phyloP scores from a whole-genome alignment of 2,329 filamentous ascomycete genomes.

The Pyrenochaeta sp. region DNA sequence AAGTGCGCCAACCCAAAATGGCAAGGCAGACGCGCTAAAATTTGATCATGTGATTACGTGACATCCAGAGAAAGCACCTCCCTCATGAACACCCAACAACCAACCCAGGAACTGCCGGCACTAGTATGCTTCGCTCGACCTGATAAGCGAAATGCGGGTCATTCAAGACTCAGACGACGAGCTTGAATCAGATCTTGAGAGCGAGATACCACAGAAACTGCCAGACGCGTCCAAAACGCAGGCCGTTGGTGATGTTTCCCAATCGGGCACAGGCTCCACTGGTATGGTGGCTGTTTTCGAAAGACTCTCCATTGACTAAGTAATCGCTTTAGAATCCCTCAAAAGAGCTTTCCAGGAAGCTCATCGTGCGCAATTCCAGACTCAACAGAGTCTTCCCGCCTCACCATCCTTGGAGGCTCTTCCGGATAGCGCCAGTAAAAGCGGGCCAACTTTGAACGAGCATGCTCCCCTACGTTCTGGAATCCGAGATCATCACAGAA shows the following conservation, averaged over 20 bases:
- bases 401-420: slow-evolving; percentile 25
- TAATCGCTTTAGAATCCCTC: slow-evolving; percentile 25
- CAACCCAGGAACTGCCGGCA: slow-evolving; percentile 1
- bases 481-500: too few species aligned
- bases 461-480: too few species aligned
- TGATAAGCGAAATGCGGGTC: slow-evolving; percentile 31
- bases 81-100: background rate
- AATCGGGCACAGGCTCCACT: slow-evolving; percentile 35
- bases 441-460: too few species aligned
- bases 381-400: slow-evolving; percentile 17
- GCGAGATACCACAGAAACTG: slow-evolving; percentile 12
- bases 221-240: slow-evolving; percentile 24
- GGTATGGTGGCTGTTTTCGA: too few species aligned
- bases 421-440: slow-evolving; percentile 30
- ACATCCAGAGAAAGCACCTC: slow-evolving; percentile 11
- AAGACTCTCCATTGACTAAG: too few species aligned
- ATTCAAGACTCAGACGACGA: slow-evolving; percentile 50
- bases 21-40: slow-evolving; percentile 7
- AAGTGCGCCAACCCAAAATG: slow-evolving; percentile 11
- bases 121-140: background rate
- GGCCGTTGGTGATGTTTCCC: slow-evolving; percentile 8
- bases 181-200: slow-evolving; percentile 25
- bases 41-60: slow-evolving; percentile 27
- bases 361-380: slow-evolving; percentile 34
- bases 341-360: slow-evolving; percentile 32